Evolutionary conservation across 768 basidiomycete species (phyloP), one percentile per base, ranked within the genome.

Genomic region (Tricholomella constricta): DNA sequence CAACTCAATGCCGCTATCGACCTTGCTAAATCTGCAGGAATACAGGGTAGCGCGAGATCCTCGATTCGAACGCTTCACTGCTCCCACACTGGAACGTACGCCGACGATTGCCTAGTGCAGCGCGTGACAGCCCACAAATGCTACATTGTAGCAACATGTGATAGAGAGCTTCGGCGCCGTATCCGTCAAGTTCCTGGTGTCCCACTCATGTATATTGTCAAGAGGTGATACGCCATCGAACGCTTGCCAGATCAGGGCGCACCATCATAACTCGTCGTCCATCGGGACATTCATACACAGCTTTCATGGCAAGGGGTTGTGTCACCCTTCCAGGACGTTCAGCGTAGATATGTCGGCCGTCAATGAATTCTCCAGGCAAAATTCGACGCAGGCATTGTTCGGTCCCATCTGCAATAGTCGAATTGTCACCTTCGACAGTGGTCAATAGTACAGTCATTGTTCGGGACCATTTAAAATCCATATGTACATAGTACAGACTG

Each of bases 81-180:
- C 71, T 86, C 90, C 32, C 97, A 99, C 69, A 78, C 84, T 4
- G 97, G 97, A 19, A 97, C 94, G n/a, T 99, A 99, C 65, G 97
- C 97, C 17, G 97, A 99, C 68, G 97, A 99, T 76, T 99, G 97
- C 68, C 82, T 99, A 19, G 91, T 99, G 15, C 92, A 98, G 66
- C 88, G 97, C 27, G 94, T 98, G 9, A 92, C 91, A 2, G 84
- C 94, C 7, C 93, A 95, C 74, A 91, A 92, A 67, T 98, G 95
- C 71, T 98, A 91, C 70, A 87, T 99, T 58, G 95, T 99, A 37
- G 97, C 97, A 4, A 98, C 97, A 20, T 98, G 96, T 65, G 97
- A 99, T 79, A 80, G 95, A 53, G 95, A 98, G 65, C 82, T 99
- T 26, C 84, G 97, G 26, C 78, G 94, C 42, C 81, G 97, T 48